A percentile compares a stretch with the other conserved stretches of the same genome.
Conservation (phyloP, 805 yeast genomes). For the Metschnikowia hibisci region DNA sequence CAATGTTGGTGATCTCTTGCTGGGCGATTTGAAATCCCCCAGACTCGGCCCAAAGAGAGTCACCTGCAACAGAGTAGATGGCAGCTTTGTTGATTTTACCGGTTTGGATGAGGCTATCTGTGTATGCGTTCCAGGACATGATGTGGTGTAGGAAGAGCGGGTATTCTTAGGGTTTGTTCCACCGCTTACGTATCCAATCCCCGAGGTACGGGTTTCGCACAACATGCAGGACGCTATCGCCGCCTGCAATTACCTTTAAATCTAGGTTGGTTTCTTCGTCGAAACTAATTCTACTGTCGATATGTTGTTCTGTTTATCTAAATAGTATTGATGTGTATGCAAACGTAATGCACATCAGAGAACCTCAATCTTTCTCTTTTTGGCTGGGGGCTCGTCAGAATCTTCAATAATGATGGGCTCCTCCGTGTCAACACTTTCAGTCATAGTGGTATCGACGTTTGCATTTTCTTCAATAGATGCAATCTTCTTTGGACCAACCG, state of each 20-base stretch:
- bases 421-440: constrained; percentile 3
- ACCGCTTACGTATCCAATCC: constrained; percentile 3
- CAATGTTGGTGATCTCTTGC: constrained; percentile 69
- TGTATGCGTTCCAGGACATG: constrained; percentile 65
- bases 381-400: constrained; percentile 15
- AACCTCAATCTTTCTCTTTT: constrained; percentile 12
- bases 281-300: too few species aligned
- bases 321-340: too few species aligned
- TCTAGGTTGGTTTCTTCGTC: too few species aligned
- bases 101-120: constrained; percentile 85
- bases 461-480: background rate
- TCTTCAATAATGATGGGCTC: constrained; percentile 3
- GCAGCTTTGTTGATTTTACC: constrained; percentile 88
- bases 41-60: constrained; percentile 88
- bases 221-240: constrained; percentile 3
- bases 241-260: too few species aligned
- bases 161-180: background rate
- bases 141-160: background rate
- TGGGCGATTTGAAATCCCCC: constrained; percentile 61
- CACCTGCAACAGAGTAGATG: constrained; percentile 91
- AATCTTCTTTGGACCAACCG: constrained; percentile 12
- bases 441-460: constrained; percentile 2
- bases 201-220: constrained; percentile 2
- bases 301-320: too few species aligned
- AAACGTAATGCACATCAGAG: background rate